These are phyloP conservation scores for Hyaloperonospora arabidopsidis DNA, from an alignment of 352 stramenopile genomes.

Conservation along the genomic window DNA sequence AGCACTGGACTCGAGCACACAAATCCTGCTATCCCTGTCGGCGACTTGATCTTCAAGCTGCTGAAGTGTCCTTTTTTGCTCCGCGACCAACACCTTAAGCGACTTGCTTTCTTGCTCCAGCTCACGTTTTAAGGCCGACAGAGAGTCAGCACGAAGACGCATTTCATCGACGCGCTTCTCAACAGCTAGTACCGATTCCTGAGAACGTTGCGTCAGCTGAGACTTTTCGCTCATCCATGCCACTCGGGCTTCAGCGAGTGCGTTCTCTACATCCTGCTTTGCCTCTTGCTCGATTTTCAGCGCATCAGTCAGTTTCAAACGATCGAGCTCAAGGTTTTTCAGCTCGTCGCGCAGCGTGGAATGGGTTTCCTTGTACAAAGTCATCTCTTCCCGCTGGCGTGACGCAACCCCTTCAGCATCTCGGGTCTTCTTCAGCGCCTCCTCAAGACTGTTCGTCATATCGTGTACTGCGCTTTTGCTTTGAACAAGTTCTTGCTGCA, in stretches of 20 bases:
- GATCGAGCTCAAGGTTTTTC: constrained; percentile 25
- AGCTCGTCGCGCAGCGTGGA: constrained; percentile 22
- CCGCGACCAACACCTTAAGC: constrained; percentile 9
- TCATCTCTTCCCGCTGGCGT: constrained; percentile 17
- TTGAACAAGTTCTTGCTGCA: constrained; percentile 16
- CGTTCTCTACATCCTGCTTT: constrained; percentile 20
- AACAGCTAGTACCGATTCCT: constrained; percentile 15
- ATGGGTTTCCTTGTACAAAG: constrained; percentile 26
- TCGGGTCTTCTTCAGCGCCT: constrained; percentile 14
- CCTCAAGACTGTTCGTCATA: constrained; percentile 17
- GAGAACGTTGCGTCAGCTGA: constrained; percentile 12
- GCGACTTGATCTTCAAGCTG: constrained; percentile 12
- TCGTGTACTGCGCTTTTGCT: constrained; percentile 8
- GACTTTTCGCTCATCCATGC: constrained; percentile 21
- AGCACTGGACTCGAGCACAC: constrained; percentile 11
- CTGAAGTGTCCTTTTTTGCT: constrained; percentile 15
- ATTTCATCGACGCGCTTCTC: constrained; percentile 21
- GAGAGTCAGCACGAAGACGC: background rate
- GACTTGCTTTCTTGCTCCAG: constrained; percentile 18
- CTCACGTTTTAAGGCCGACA: constrained; percentile 15
- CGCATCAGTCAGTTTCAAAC: constrained; percentile 18
- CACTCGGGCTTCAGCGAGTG: constrained; percentile 14
- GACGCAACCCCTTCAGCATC: constrained; percentile 15
- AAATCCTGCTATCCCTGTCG: constrained; percentile 18
- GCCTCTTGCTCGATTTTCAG: constrained; percentile 27